Base-by-base conservation (phyloP, 2,329 filamentous ascomycete species). In the Fusarium sororula region DNA sequence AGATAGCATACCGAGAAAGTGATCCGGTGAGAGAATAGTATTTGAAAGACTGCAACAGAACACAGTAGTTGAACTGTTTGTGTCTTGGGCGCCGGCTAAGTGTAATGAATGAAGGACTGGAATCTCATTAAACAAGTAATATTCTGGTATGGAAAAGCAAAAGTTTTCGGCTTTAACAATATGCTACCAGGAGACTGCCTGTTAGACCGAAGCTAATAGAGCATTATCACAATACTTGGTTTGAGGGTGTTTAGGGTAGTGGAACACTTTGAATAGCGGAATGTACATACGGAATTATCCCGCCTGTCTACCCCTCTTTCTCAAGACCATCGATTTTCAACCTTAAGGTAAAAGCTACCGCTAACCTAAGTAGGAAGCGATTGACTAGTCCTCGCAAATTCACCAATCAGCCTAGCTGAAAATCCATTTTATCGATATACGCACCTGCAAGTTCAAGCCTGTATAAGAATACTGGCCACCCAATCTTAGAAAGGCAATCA, bases 101-200 rank as follows among this genome's bases (percentile, higher is more conserved):
- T 35, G 32, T 7, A 35, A 7, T 15, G 6, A 24, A 15, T 38
- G 10, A 38, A 8, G 15, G n/a, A 24, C 24, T 13, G n/a, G 5
- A 45, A 26, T 45, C 7, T 20, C 7, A 32, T 3, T 9, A 5
- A 26, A 26, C 24, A 5, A 20, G 17, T 7, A 20, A 13, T 26
- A 12, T 45, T 2, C 17, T 13, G 5, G 12, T 12, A 20, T 6
- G 18, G 10, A 45, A 20, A 45, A 17, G 7, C 11, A 3, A 45
- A 18, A 9, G 3, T 45, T 7, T 13, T 26, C 2, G 8, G 10
- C 7, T 45, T 45, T 0, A 4, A 18, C 7, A 1, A 26, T 20
- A 9, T 24, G 24, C 17, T 45, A 26, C 32, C 14, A 17, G 6
- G 15, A 17, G 14, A 12, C n/a, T 24, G 17, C 7, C 42, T 9